Evolutionary conservation across 257 asterid species (phyloP), one percentile per base, ranked within the genome.

Genomic region (Solanum clarkiae): DNA sequence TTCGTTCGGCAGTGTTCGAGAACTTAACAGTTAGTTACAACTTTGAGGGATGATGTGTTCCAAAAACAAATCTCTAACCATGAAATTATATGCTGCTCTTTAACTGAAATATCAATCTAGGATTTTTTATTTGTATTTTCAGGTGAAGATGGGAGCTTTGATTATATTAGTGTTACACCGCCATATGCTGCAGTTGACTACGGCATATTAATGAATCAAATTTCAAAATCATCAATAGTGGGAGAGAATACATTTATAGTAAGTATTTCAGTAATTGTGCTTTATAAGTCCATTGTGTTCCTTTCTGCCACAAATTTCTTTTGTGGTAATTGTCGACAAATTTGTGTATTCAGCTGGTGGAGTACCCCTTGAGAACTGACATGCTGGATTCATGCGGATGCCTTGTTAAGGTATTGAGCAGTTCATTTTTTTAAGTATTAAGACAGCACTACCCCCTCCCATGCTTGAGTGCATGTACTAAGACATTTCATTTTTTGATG

Each of bases 131-230:
- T n/a, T 83, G 18, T 59, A 63, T 88, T 86, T 88, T 84, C 84
- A 93, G 99, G 94, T 84, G 92, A 92, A 87, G 90, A 88, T 70
- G 93, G 88, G 54, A 90, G 84, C 17, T 97, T 97, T 88, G 98
- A 95, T 88, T 97, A 95, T 81, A 84, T 97, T 86, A 97, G 99
- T 63, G 93, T 95, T 83, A 97, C 99, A 26, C 99, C 99, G 75
- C 99, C 99, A 74, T 97, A 97, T 86, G 90, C 88, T 93, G 94
- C 91, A 10, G 98, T 95, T 10, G 98, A 95, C 87, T 97, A 97
- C 56, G 90, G 92, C 44, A 91, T 89, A 60, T 89, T 97, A 86
- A 97, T 97, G 98, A 82, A 92, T 86, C 98, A 95, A 88, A 80
- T 97, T 79, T 88, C 97, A 57, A 90, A 88, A 82, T 95, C 99